These are phyloP conservation scores for Colletotrichum tamarilloi DNA, from an alignment of 2,329 filamentous ascomycete genomes.

Conservation along the genomic window DNA sequence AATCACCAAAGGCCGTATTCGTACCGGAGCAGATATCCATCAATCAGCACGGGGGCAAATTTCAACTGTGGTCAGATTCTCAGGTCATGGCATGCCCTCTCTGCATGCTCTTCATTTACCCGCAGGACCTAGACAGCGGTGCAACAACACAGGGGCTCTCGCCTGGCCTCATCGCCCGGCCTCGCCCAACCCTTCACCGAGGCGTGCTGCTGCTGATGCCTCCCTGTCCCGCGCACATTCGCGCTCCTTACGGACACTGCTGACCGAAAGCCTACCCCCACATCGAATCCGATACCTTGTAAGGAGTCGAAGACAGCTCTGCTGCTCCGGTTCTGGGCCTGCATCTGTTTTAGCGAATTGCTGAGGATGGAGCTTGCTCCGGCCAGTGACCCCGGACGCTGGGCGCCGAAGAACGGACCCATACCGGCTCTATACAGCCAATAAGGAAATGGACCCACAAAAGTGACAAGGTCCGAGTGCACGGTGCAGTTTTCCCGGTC, in stretches of 20 bases:
- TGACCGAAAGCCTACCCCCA: slow-evolving; percentile 20
- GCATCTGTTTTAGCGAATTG: background rate
- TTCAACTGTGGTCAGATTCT: slow-evolving; percentile 17
- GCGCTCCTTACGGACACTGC: background rate
- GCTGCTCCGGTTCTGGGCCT: background rate
- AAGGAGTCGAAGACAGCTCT: too few species aligned
- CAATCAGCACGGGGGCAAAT: background rate
- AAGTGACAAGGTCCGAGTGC: slow-evolving; percentile 1
- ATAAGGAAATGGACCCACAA: background rate
- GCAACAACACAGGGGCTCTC: background rate
- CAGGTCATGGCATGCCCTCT: background rate
- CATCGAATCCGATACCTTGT: background rate
- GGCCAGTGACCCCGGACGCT: slow-evolving; percentile 7
- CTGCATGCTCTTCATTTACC: background rate
- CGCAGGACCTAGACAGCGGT: background rate
- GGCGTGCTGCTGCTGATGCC: background rate
- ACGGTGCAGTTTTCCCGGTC: slow-evolving; percentile 14
- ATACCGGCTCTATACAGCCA: background rate
- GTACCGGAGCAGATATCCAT: background rate
- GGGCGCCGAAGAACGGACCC: slow-evolving; percentile 1
- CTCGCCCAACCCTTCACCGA: slow-evolving; percentile 16
- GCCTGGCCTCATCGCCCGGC: background rate
- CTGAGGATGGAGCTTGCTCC: background rate
- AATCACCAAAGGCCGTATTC: background rate
- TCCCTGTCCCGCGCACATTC: background rate